phyloP scores from a whole-genome alignment of 352 stramenopile genomes.

The Phytophthora sp. region DNA sequence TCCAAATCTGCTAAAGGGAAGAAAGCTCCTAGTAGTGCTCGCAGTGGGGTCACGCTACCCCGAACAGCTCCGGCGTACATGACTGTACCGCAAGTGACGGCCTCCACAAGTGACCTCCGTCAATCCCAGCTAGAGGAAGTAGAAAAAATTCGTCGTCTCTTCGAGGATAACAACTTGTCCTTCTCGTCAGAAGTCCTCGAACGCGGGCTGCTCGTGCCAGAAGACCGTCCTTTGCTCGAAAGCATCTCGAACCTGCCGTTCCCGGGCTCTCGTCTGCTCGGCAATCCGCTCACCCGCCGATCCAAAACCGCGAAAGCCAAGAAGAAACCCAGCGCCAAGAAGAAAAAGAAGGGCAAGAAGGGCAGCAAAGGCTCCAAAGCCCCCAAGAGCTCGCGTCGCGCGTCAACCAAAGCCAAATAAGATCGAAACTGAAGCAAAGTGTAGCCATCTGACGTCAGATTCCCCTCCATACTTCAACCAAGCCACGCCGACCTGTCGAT shows the following conservation, averaged over 20 bases:
- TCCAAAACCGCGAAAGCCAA: slow-evolving; percentile 29
- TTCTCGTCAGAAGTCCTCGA: slow-evolving; percentile 50
- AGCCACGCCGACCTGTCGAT: background rate
- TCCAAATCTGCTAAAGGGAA: slow-evolving; percentile 18
- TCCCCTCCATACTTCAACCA: slow-evolving; percentile 1
- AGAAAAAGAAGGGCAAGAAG: slow-evolving; percentile 55
- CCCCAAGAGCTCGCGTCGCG: slow-evolving; percentile 13
- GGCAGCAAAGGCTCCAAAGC: slow-evolving; percentile 33
- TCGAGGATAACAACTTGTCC: slow-evolving; percentile 56
- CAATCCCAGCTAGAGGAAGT: slow-evolving; percentile 61
- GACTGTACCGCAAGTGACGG: slow-evolving; percentile 1
- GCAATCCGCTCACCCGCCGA: slow-evolving; percentile 44
- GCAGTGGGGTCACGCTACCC: slow-evolving; percentile 1
- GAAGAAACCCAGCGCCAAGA: slow-evolving; percentile 47
- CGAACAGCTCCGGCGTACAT: background rate
- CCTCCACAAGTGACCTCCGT: slow-evolving; percentile 61
- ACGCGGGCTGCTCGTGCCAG: slow-evolving; percentile 60
- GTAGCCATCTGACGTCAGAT: slow-evolving; percentile 28
- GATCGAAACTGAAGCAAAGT: slow-evolving; percentile 7
- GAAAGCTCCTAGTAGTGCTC: background rate
- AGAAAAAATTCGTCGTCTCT: slow-evolving; percentile 67
- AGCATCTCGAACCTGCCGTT: slow-evolving; percentile 63
- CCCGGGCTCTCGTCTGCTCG: slow-evolving; percentile 44
- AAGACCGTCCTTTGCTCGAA: slow-evolving; percentile 57
- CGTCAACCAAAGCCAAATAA: background rate